phyloP scores from a whole-genome alignment of 768 basidiomycete genomes.

The Naematelia encephala region DNA sequence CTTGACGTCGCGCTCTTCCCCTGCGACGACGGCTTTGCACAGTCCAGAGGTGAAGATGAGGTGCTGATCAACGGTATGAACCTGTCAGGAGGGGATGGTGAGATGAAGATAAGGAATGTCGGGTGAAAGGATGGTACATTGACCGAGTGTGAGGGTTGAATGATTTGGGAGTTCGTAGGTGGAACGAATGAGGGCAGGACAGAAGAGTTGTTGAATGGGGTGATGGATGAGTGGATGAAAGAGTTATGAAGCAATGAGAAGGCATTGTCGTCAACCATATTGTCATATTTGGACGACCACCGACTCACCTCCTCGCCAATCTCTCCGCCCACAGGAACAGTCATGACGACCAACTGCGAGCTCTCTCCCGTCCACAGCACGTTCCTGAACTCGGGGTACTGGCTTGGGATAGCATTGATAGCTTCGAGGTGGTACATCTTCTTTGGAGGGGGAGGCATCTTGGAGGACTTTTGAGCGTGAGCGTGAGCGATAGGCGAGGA shows the following conservation, averaged over 20 bases:
- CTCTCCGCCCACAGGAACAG: constrained; percentile 52
- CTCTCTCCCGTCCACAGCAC: constrained; percentile 51
- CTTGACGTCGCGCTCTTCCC: constrained; percentile 51
- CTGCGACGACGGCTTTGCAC: constrained; percentile 51
- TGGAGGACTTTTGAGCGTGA: constrained; percentile 2
- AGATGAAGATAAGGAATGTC: background rate
- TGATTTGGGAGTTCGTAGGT: background rate
- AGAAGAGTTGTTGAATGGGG: background rate
- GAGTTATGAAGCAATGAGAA: too few species aligned
- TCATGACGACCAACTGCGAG: constrained; percentile 52
- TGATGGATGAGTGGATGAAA: background rate
- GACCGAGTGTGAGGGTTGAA: background rate
- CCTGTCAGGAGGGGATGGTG: constrained; percentile 16
- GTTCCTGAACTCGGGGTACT: constrained; percentile 49
- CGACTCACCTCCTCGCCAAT: constrained; percentile 52
- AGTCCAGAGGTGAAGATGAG: constrained; percentile 51
- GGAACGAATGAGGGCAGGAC: background rate
- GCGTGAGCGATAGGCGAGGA: background rate
- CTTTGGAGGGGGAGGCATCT: constrained; percentile 42
- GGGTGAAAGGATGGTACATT: background rate
- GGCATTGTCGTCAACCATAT: background rate
- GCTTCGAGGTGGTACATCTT: constrained; percentile 49
- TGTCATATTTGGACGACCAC: too few species aligned
- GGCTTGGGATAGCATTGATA: constrained; percentile 46
- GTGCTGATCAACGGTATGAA: constrained; percentile 52